Evolutionary conservation across 345 rosid species (phyloP), one percentile per base, ranked within the genome.

Genomic region (Brassica rapa): DNA sequence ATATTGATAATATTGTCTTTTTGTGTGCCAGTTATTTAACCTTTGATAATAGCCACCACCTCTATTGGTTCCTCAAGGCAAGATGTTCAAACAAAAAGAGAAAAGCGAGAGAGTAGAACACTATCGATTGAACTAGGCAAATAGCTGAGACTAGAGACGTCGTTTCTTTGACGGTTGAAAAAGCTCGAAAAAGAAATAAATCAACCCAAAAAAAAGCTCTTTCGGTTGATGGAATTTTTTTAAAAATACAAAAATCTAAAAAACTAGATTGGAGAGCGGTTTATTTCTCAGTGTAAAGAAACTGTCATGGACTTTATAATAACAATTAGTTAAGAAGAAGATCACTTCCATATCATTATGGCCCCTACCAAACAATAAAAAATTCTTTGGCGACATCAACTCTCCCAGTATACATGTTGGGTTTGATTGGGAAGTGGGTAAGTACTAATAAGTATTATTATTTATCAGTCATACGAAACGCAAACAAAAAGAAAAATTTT

Each of bases 151-250:
- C 24, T 64, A 70, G 71, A 68, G 78, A 68, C 82, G 76, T 80
- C 82, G 76, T 80, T 80, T 29, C 72, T 80, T 70, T 80, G 80
- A 75, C 72, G 72, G 79, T 80, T 70, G 83, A 70, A 57, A 56
- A 71, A 63, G 75, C 83, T 69, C 59, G 68, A 75, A 63, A 74
- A 63, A 33, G 57, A 71, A 64, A 57, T 43, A 75, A 80, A 75
- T 80, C 63, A 15, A 75, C 11, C 53, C 63, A 64, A 80, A 75
- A 70, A 55, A 75, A 75, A 69, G 76, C 68, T 70, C 83, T 80
- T 75, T 80, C 83, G 83, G 83, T 80, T 80, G 83, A 80, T 80
- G 76, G 83, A 80, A 64, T 68, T 74, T 80, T 14, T 62, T 49
- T 32, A 67, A 67, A 21, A 43, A 61, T 35, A 8, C 10, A 43